phyloP scores from a whole-genome alignment of 768 basidiomycete genomes.

The Lenzites betulinus region DNA sequence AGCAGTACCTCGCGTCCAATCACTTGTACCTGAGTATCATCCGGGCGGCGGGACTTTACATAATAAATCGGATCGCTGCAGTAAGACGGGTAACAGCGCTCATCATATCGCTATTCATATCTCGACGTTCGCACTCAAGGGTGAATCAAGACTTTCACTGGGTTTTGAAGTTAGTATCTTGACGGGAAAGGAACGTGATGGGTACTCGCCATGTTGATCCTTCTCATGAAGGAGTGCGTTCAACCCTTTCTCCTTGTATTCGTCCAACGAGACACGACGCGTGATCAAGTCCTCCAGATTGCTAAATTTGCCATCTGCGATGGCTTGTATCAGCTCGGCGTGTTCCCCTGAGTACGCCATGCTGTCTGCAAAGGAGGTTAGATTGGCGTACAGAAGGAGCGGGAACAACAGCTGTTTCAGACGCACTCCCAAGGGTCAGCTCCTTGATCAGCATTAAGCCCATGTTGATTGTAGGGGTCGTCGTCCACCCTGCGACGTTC shows the following conservation, averaged over 20 bases:
- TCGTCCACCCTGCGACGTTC: slow-evolving; percentile 48
- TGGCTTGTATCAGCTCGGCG: slow-evolving; percentile 40
- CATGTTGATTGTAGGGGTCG: slow-evolving; percentile 37
- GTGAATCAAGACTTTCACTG: slow-evolving; percentile 15
- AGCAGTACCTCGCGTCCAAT: too few relatives aligned
- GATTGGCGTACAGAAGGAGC: too few relatives aligned
- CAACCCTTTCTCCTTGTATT: slow-evolving; percentile 46
- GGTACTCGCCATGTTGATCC: slow-evolving; percentile 41
- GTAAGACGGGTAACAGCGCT: background rate
- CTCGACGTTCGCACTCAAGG: background rate
- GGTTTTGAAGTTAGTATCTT: background rate
- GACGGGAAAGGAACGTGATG: background rate
- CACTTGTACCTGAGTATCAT: too few relatives aligned
- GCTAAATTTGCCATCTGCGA: slow-evolving; percentile 40
- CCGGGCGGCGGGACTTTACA: too few relatives aligned
- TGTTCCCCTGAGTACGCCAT: slow-evolving; percentile 43
- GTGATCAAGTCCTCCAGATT: slow-evolving; percentile 46
- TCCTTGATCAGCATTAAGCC: slow-evolving; percentile 42
- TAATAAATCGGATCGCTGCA: too few relatives aligned
- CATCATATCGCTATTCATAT: background rate
- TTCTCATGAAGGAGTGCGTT: slow-evolving; percentile 42
- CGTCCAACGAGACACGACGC: slow-evolving; percentile 40
- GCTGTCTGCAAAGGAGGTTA: slow-evolving; percentile 29
- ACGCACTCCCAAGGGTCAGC: slow-evolving; percentile 40
- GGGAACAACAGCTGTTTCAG: background rate